These are phyloP conservation scores for Fonsecaea pedrosoi DNA, from an alignment of 2,329 filamentous ascomycete genomes.

Conservation along the genomic window DNA sequence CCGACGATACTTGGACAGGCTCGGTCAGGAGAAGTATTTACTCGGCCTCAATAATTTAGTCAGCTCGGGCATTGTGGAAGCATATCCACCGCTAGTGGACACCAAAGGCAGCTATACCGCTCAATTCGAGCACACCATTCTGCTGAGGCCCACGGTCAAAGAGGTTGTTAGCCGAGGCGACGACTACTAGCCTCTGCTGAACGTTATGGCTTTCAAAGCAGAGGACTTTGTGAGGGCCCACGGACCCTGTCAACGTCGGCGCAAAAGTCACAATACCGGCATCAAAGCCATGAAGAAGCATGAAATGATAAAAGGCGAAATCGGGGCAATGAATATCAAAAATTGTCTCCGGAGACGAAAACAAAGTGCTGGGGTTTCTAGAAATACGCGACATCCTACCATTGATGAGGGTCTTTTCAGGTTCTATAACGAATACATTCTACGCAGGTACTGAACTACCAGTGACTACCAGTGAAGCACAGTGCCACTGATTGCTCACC, in stretches of 20 bases:
- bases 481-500: background rate
- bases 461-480: background rate
- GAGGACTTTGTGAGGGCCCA: background rate
- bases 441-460: background rate
- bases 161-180: constrained; percentile 86
- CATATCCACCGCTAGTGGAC: constrained; percentile 87
- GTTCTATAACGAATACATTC: background rate
- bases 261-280: background rate
- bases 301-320: background rate
- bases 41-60: constrained; percentile 89
- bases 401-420: background rate
- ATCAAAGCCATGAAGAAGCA: background rate
- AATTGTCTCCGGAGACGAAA: background rate
- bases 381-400: background rate
- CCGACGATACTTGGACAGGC: constrained; percentile 84
- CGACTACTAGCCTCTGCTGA: constrained; percentile 68
- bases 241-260: background rate
- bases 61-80: constrained; percentile 80
- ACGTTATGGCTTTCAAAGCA: background rate
- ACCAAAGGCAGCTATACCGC: constrained; percentile 94
- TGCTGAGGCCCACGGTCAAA: constrained; percentile 80
- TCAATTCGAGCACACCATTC: constrained; percentile 87
- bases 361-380: background rate
- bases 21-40: constrained; percentile 95
- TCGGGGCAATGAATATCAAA: background rate